Percentiles rank a stretch among this genome's conserved stretches.
phyloP scores from a whole-genome alignment of 352 stramenopile genomes.

The Achlya hypogyna region DNA sequence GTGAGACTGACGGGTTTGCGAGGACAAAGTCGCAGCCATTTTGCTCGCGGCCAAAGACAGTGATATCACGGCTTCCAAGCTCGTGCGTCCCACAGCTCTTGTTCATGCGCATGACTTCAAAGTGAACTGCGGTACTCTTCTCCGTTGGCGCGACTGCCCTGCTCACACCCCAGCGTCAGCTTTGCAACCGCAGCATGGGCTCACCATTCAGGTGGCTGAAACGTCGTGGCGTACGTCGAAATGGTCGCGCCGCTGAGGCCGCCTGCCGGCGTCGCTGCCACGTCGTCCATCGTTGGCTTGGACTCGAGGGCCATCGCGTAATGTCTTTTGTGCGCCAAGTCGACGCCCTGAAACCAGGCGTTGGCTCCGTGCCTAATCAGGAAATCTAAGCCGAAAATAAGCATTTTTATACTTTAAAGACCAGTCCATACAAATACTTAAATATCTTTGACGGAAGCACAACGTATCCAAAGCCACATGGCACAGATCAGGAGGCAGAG shows the following conservation, averaged over 20 bases:
- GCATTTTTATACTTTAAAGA: no score
- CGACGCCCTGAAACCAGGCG: background rate
- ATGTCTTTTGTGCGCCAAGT: background rate
- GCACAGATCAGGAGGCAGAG: no score
- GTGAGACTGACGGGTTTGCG: slow-evolving; percentile 77
- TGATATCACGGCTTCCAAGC: slow-evolving; percentile 28
- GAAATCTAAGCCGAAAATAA: no score
- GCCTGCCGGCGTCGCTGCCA: background rate
- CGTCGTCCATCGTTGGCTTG: background rate
- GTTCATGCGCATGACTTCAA: slow-evolving; percentile 16
- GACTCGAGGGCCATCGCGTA: slow-evolving; percentile 13
- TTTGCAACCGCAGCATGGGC: background rate
- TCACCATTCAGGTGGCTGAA: slow-evolving; percentile 17
- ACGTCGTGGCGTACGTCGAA: slow-evolving; percentile 16
- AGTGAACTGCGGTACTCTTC: slow-evolving; percentile 8
- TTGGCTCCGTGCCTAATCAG: background rate
- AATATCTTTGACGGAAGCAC: no score
- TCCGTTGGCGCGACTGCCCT: slow-evolving; percentile 9
- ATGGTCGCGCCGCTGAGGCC: background rate
- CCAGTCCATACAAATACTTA: no score
- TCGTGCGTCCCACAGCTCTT: slow-evolving; percentile 13
- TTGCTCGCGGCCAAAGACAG: slow-evolving; percentile 77
- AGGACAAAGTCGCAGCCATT: slow-evolving; percentile 79
- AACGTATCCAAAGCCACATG: no score
- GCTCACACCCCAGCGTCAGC: background rate